Base-by-base conservation (phyloP, 495 filamentous ascomycete species). In the Sordaria brevicollis region DNA sequence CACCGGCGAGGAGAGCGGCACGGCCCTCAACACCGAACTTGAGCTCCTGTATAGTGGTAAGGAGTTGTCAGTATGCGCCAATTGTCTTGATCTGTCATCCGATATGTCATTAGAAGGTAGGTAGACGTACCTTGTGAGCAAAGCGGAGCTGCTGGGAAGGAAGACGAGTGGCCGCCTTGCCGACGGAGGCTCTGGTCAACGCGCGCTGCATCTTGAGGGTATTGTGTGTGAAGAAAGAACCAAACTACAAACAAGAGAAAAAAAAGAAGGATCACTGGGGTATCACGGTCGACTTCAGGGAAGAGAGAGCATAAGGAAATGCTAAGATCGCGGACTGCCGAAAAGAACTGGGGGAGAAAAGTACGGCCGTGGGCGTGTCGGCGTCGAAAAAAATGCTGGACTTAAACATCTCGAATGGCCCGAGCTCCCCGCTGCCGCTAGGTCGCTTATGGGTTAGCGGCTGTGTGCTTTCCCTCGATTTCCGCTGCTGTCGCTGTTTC, bases 21-120 rank as follows among this genome's bases (percentile, higher is more conserved):
- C 95, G 89, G 77, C 86, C 95, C 77, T 99, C 96, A 72, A 97
- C 95, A 75, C 95, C 96, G 76, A 99, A 99, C 85, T 96, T 97
- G 77, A 99, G 87, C 79, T 99, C 95, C 94, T 97, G 77, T 43
- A 9, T 43, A 35, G 68, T 62, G 65, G 5, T 3, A 19, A 10
- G 49, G 49, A 29, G 49, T 15, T 39, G 67, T 74, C 39, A 74
- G 72, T 21, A 41, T 66, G 31, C 35, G 29, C 62, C 33, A 31
- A 65, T 71, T 57, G 17, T 71, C 78, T 71, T 74, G 19, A 65
- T 69, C 69, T 15, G 25, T 67, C 65, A 15, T 65, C 9, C 35
- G 65, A 76, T 65, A 38, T 37, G 49, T 76, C 68, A 7, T 25
- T 25, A 19, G n/a, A 49, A 6, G 13, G 10, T 29, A 43, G 4